Evolutionary conservation across 306 rosid genomes (phyloP), one percentile per base, ranked within the genome.

Genomic region (Vigna angularis): DNA sequence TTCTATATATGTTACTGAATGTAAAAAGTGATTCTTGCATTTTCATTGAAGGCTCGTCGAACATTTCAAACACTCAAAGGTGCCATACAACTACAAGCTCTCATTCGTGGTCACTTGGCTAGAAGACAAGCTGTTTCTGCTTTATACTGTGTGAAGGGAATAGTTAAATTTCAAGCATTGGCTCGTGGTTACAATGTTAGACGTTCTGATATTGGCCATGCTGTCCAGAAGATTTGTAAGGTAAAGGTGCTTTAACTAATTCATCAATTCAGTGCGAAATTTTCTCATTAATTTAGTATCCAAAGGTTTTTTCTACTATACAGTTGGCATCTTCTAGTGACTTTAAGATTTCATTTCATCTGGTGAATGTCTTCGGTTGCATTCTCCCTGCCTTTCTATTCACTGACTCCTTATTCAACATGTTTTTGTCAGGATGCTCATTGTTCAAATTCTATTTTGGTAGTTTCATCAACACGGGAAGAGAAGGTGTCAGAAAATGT

Each of bases 111-210:
- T 36, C 83, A 77, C 80, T 69, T 89, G 87, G 86, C 79, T 71
- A 85, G 89, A 73, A 89, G 91, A 75, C 89, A 89, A 73, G 93
- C 91, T 36, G 74, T 85, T 80, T 65, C 91, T 70, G 86, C 93
- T 52, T 79, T 89, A 26, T 70, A 72, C 86, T 83, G 89, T 71
- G 79, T 86, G 83, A 77, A 75, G 81, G 82, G 89, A 75, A 83
- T 90, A 55, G 85, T 81, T 71, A 81, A 84, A 73, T 36, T 85
- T 30, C 93, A 86, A 82, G 89, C 89, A 24, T 20, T 61, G 69
- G 81, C 74, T 80, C 87, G 88, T n/a, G 95, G 92, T 61, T 67
- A 47, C 74, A 81, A 57, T 48, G 90, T 83, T 84, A 74, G 92
- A 38, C 70, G 59, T 69, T 85, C 90, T 65, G 89, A 77, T 49